A percentile compares a stretch with the other conserved stretches of the same genome.
These are phyloP conservation scores for Capsicum baccatum DNA, from an alignment of 257 asterid genomes.

Conservation along the genomic window DNA sequence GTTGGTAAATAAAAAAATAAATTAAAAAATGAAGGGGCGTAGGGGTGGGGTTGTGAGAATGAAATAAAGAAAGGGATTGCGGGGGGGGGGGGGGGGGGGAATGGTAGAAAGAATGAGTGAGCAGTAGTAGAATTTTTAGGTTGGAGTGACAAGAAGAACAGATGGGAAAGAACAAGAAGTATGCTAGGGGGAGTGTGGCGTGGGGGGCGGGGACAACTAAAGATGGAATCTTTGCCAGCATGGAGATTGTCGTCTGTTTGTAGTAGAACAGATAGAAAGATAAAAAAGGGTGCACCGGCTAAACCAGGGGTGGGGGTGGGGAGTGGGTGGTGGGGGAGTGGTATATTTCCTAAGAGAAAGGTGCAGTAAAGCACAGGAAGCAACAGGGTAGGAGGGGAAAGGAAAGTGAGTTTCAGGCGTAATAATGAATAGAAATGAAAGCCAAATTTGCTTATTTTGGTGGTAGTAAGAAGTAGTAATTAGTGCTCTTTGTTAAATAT, in stretches of 20 bases:
- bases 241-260: slow-evolving; percentile 28
- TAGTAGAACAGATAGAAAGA: neutral
- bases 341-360: neutral
- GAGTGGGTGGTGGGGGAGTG: neutral
- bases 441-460: neutral
- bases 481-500: no score
- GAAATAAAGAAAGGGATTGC: slow-evolving; percentile 14
- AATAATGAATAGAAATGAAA: neutral
- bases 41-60: neutral
- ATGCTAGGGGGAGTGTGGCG: no score
- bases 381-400: neutral
- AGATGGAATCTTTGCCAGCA: slow-evolving; percentile 39
- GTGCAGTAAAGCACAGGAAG: neutral
- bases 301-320: neutral
- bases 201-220: neutral
- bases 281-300: neutral
- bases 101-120: neutral
- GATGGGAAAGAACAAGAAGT: neutral
- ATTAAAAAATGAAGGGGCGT: neutral
- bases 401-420: neutral
- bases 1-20: neutral
- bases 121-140: neutral
- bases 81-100: no score
- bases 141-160: neutral
- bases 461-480: no score